Base-by-base conservation (phyloP, 352 stramenopile genomes). In the Hyaloperonospora arabidopsidis region DNA sequence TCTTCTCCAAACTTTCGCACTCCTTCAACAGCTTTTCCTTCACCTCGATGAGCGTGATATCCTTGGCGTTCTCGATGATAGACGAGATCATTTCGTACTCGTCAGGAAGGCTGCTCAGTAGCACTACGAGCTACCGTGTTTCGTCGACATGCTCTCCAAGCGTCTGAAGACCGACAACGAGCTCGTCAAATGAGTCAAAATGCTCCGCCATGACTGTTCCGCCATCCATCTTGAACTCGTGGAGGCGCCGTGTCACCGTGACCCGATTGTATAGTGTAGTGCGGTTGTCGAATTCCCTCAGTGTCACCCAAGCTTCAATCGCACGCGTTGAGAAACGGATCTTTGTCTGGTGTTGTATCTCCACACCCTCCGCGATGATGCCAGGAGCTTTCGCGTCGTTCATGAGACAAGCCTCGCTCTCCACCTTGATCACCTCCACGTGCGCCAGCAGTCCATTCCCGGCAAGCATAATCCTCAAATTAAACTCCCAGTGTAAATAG, bases 11-110 rank as follows among this genome's bases (percentile, higher is more conserved):
- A 25, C 60, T 54, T 21, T 70, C 53, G 18, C 56, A 54, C 21
- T 59, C 51, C 53, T 63, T 68, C 3, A 67, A 34, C 3, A 60
- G 52, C 47, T 64, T 72, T 35, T 72, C 64, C 40, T 56, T 70
- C 2, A 63, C 57, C 10, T 63, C 51, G 6, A 63, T 57, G 1
- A 70, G 19, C 17, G 29, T 36, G 10, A 52, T 18, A 5, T 40
- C 39, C 17, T 52, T 44, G 8, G 29, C 40, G 51, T 67, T 71
- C 53, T 64, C 63, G 1, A 55, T 17, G 25, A 61, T 54, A 1
- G 49, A 63, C 13, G 35, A 29, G 11, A 57, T 63, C n/a, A 57
- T 17, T 19, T 57, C 56, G 45, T 74, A 72, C 13, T 77, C 62
- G 1, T 19, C 6, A 1, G 53, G 49, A 5, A 74, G 51, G 38